These are phyloP conservation scores for Sporothrix humicola DNA, from an alignment of 2,329 filamentous ascomycete species.

Conservation along the genomic window DNA sequence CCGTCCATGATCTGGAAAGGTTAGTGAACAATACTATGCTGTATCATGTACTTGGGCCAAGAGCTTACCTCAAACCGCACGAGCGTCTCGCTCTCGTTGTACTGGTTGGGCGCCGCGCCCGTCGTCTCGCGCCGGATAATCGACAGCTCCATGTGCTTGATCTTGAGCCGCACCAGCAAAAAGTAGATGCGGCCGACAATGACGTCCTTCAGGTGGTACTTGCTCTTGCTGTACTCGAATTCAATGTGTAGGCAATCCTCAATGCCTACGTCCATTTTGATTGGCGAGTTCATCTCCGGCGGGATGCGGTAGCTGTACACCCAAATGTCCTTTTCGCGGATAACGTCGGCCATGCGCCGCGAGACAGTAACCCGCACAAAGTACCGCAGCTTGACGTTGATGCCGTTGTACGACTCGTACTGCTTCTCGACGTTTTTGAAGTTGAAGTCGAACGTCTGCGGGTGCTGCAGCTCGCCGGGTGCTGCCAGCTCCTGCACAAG, in stretches of 20 bases:
- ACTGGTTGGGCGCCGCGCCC: constrained; percentile 95
- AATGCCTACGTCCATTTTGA: constrained; percentile 99
- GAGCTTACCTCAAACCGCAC: constrained; percentile 86
- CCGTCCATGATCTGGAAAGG: constrained; percentile 88
- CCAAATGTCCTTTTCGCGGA: constrained; percentile 99
- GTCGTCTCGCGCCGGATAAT: constrained; percentile 98
- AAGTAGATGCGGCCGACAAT: constrained; percentile 99
- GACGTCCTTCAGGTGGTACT: constrained; percentile 98
- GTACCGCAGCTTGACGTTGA: constrained; percentile 99
- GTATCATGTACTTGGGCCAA: not conserved
- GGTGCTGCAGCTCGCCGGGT: constrained; percentile 96
- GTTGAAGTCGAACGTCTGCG: constrained; percentile 98
- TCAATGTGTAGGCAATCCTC: constrained; percentile 99
- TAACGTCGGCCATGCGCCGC: constrained; percentile 94
- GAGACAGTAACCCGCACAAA: constrained; percentile 97
- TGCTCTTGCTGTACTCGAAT: constrained; percentile 99
- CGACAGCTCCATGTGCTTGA: constrained; percentile 99
- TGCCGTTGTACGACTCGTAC: constrained; percentile 99
- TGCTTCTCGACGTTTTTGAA: constrained; percentile 99
- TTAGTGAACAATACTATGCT: not conserved
- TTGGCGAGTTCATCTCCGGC: constrained; percentile 95
- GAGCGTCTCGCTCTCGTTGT: constrained; percentile 98
- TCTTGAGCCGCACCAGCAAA: constrained; percentile 93
- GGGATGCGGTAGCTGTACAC: constrained; percentile 98
- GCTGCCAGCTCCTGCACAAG: constrained; percentile 96